phyloP scores from a whole-genome alignment of 108 stramenopile species.

The Cyclotella baltica region DNA sequence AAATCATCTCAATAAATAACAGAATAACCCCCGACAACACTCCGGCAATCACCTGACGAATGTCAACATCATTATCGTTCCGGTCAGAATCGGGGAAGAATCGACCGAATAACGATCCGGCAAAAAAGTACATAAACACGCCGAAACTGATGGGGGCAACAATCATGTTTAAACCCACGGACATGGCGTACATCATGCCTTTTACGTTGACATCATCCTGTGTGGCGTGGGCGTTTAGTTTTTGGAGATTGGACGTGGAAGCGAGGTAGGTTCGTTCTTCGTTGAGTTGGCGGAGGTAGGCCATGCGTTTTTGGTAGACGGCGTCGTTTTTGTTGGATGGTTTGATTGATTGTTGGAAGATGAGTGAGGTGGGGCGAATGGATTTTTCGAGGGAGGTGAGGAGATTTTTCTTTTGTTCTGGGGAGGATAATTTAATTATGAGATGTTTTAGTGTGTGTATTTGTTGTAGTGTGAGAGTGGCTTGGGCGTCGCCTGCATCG shows the following conservation, averaged over 20 bases:
- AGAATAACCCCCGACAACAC: conserved; percentile 79
- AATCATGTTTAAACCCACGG: conserved; percentile 89
- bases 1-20: conserved; percentile 89
- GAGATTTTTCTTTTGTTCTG: not conserved
- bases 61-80: conserved; percentile 49
- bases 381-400: not conserved
- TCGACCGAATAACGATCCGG: conserved; percentile 64
- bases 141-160: conserved; percentile 87
- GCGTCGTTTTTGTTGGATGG: not conserved
- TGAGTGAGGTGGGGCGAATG: not conserved
- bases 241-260: conserved; percentile 65
- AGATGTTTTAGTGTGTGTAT: not conserved
- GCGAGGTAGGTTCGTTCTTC: conserved; percentile 73
- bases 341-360: not conserved
- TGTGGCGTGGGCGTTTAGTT: conserved; percentile 25
- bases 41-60: conserved; percentile 75
- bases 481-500: not conserved
- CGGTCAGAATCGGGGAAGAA: conserved; percentile 40
- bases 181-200: conserved; percentile 86
- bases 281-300: conserved; percentile 57
- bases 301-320: conserved; percentile 60
- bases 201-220: conserved; percentile 76
- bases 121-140: conserved; percentile 86
- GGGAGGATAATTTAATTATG: not conserved
- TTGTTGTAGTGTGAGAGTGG: not conserved